Conservation (phyloP, 2,329 filamentous ascomycete genomes). For the Spiromastix sp. region DNA sequence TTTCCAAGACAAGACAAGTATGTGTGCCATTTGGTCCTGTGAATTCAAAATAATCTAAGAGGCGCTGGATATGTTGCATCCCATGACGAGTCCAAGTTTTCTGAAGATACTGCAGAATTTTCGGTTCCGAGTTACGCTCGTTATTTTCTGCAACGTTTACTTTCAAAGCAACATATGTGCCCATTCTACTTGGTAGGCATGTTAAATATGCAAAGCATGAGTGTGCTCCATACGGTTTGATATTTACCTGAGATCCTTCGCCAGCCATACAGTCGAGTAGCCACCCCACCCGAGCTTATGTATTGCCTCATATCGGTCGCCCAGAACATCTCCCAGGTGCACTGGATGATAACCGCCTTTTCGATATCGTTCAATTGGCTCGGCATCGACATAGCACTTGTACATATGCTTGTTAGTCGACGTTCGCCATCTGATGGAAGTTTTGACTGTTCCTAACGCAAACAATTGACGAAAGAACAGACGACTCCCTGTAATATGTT, state of each 20-base stretch:
- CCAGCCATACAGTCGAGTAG: constrained; percentile 23
- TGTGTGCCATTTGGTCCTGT: too few relatives aligned
- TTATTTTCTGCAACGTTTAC: not conserved
- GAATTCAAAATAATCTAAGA: too few relatives aligned
- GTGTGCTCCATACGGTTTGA: too few relatives aligned
- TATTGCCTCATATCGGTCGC: constrained; percentile 19
- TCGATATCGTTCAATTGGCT: constrained; percentile 3
- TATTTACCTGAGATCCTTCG: too few relatives aligned
- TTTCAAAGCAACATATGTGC: constrained; percentile 2
- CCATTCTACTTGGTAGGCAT: too few relatives aligned
- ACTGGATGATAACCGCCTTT: constrained; percentile 1
- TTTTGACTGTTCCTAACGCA: not conserved
- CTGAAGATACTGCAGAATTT: constrained; percentile 1
- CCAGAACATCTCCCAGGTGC: constrained; percentile 4
- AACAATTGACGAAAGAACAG: too few relatives aligned
- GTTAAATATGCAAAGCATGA: too few relatives aligned
- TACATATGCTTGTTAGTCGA: constrained; percentile 1
- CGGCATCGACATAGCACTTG: not conserved
- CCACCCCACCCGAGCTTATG: constrained; percentile 25
- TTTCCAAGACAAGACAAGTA: too few relatives aligned
- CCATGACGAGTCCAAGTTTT: too few relatives aligned
- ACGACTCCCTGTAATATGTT: too few relatives aligned
- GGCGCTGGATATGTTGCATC: too few relatives aligned
- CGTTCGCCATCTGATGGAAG: not conserved
- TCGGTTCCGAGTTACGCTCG: not conserved